Conservation (phyloP, 345 rosid genomes). For the Physaria fendleri region DNA sequence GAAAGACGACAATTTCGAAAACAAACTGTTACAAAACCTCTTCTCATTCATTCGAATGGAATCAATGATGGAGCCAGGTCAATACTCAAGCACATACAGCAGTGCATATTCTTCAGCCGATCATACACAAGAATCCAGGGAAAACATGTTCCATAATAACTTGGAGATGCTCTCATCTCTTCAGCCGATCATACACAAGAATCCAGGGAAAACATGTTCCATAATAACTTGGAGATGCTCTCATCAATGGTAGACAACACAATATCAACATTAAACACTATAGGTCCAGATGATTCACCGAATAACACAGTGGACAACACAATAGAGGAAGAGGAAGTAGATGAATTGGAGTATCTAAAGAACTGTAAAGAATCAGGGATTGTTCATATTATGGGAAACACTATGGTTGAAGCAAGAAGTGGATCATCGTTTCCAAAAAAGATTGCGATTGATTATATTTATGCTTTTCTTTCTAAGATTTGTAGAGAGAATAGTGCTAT, state of each 20-base stretch:
- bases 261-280: constrained; percentile 45
- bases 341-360: constrained; percentile 54
- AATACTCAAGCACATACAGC: constrained; percentile 69
- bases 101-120: constrained; percentile 16
- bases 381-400: constrained; percentile 71
- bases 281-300: constrained; percentile 35
- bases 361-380: constrained; percentile 61
- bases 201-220: no score
- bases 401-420: constrained; percentile 54
- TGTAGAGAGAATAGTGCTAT: constrained; percentile 73
- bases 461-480: constrained; percentile 66
- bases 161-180: no score
- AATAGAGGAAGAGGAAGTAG: constrained; percentile 39
- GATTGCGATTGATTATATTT: constrained; percentile 57
- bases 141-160: no score
- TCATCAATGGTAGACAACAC: constrained; percentile 34
- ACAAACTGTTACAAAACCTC: constrained; percentile 48
- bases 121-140: no score
- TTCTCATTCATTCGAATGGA: constrained; percentile 55
- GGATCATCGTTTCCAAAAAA: constrained; percentile 54
- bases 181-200: constrained; percentile 45
- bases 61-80: constrained; percentile 59
- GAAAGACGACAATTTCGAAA: constrained; percentile 75
- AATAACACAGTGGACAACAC: constrained; percentile 16
- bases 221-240: constrained; percentile 24